These are phyloP conservation scores for Acacia crassicarpa DNA, from an alignment of 306 rosid species.

Conservation along the genomic window DNA sequence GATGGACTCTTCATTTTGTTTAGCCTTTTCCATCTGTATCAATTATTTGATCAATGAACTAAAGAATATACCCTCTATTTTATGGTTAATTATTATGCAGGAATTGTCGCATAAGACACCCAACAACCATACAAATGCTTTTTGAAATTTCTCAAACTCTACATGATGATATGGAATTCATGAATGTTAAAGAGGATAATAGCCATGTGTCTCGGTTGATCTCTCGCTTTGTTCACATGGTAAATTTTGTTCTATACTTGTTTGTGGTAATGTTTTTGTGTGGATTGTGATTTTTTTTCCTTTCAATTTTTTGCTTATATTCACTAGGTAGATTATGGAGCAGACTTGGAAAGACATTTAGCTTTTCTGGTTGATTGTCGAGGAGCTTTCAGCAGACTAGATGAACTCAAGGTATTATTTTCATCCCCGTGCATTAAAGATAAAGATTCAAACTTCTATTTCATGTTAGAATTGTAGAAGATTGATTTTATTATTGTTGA, in stretches of 20 bases:
- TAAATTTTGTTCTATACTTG: slow-evolving; percentile 28
- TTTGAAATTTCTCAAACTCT: slow-evolving; percentile 76
- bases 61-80: background rate
- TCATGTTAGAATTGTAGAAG: background rate
- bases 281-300: slow-evolving; percentile 26
- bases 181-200: slow-evolving; percentile 65
- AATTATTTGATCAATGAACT: background rate
- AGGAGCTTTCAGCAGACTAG: slow-evolving; percentile 74
- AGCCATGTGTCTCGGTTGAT: slow-evolving; percentile 74
- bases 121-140: slow-evolving; percentile 69
- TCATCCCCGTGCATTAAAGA: slow-evolving; percentile 1
- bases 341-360: slow-evolving; percentile 72
- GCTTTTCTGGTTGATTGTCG: slow-evolving; percentile 89
- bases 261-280: slow-evolving; percentile 25
- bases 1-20: background rate
- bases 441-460: slow-evolving; percentile 1
- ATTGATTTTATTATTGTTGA: background rate
- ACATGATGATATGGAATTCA: slow-evolving; percentile 63
- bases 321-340: slow-evolving; percentile 76
- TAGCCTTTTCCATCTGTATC: background rate
- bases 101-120: slow-evolving; percentile 57
- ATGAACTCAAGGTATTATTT: slow-evolving; percentile 64
- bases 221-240: slow-evolving; percentile 76
- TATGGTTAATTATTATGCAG: slow-evolving; percentile 56
- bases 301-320: slow-evolving; percentile 27